A percentile compares a stretch with the other conserved stretches of the same genome.
These are phyloP conservation scores for Thyridium curvatum DNA, from an alignment of 2,329 filamentous ascomycete genomes.

Conservation along the genomic window DNA sequence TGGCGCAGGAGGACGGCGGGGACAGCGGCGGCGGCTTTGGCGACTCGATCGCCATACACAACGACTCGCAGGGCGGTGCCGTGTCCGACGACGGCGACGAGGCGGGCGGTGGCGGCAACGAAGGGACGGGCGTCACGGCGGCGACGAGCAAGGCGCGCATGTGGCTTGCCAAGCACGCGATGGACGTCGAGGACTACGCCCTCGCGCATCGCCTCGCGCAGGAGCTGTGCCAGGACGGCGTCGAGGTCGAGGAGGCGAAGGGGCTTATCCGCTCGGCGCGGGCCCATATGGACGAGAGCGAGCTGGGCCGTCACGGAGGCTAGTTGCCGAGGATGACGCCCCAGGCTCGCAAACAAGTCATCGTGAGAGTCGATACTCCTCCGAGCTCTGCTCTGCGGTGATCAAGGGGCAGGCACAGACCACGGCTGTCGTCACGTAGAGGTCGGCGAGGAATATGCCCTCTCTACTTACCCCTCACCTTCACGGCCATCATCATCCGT, in stretches of 20 bases:
- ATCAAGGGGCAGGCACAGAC: too few relatives aligned
- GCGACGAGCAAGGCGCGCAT: constrained; percentile 88
- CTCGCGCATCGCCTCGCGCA: constrained; percentile 76
- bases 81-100: constrained; percentile 27
- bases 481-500: too few relatives aligned
- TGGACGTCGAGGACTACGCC: constrained; percentile 67
- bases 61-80: constrained; percentile 35
- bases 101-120: constrained; percentile 18
- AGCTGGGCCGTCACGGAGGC: constrained; percentile 7
- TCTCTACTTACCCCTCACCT: too few relatives aligned
- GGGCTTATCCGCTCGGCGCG: constrained; percentile 82
- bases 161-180: constrained; percentile 84
- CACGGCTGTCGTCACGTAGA: too few relatives aligned
- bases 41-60: constrained; percentile 49
- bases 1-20: constrained; percentile 83
- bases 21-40: constrained; percentile 27
- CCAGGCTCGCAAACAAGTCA: too few relatives aligned
- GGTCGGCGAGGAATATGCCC: too few relatives aligned
- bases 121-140: constrained; percentile 72
- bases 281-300: constrained; percentile 55
- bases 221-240: constrained; percentile 90
- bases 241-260: constrained; percentile 96
- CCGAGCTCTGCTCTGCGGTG: too few relatives aligned
- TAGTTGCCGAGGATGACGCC: too few relatives aligned
- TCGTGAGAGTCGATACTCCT: too few relatives aligned